Base-by-base conservation (phyloP, 306 rosid genomes). In the Cucurbita maxima region DNA sequence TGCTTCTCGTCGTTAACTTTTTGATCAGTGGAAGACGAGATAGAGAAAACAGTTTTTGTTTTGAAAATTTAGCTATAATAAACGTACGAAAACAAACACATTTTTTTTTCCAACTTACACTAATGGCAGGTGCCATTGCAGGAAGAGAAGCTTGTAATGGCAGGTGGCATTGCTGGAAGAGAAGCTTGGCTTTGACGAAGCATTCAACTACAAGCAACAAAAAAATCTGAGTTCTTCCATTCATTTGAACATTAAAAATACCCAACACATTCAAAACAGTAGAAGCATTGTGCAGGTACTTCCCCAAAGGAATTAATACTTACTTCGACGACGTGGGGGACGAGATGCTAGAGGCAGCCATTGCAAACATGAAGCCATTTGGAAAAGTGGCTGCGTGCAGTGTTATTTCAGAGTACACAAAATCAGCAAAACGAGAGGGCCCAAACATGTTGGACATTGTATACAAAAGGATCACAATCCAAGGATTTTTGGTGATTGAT, bases 261-360 rank as follows among this genome's bases (percentile, higher is more conserved):
- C 34, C 34, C 34, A 25, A 25, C 34, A 25, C 34, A 25, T 25
- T 25, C 34, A 25, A 2, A 25, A 25, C 34, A 25, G 34, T 25
- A 25, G 34, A 25, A 25, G 1, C 34, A 25, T 25, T 25, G 34
- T 25, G 34, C 34, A 89, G 91, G 86, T 78, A 76, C 81, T 91
- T 89, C 64, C 93, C 91, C 0, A 80, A 82, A 18, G 97, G 97
- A 64, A 89, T 91, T 67, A 91, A 91, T 54, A 67, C 89, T 59
- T 91, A 86, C 67, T 89, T 91, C 25, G 97, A 91, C 84, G 89
- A 91, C 50, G 97, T 91, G 37, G 96, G 96, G 1, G 87, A 60
- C 0, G 85, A 84, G 67, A 89, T 87, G 86, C 78, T 83, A 19
- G 88, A 87, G 37, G 97, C 93, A 53, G 86, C 93, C 0, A 58